Conservation (phyloP, 2,329 filamentous ascomycete species). For the Penicillium sp. region DNA sequence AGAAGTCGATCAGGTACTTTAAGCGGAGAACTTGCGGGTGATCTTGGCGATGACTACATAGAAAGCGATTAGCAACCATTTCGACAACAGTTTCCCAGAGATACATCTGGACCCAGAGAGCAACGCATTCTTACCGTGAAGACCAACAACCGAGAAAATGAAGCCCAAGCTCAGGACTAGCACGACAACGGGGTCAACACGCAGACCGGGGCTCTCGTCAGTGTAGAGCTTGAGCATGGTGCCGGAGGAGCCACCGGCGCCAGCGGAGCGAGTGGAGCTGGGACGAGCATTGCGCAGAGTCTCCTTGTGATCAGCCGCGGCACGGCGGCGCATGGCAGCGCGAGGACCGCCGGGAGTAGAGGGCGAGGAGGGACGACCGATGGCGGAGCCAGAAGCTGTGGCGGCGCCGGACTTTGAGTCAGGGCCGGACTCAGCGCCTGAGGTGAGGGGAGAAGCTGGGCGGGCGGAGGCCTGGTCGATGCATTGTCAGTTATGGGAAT, state of each 20-base stretch:
- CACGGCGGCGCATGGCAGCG: slow-evolving; percentile 90
- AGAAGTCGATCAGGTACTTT: slow-evolving; percentile 23
- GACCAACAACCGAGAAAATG: slow-evolving; percentile 95
- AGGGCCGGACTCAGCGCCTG: slow-evolving; percentile 45
- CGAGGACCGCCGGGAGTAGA: slow-evolving; percentile 89
- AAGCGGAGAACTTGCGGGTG: slow-evolving; percentile 75
- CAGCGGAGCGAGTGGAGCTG: slow-evolving; percentile 85
- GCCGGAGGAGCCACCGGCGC: slow-evolving; percentile 91
- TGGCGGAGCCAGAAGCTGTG: slow-evolving; percentile 62
- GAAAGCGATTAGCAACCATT: slow-evolving; percentile 15
- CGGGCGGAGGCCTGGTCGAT: slow-evolving; percentile 37
- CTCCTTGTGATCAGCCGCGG: slow-evolving; percentile 95
- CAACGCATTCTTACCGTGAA: slow-evolving; percentile 72
- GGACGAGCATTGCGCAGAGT: slow-evolving; percentile 91
- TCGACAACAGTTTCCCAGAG: not conserved
- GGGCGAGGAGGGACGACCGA: slow-evolving; percentile 77
- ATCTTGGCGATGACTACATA: slow-evolving; percentile 85
- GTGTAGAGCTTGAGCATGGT: slow-evolving; percentile 99
- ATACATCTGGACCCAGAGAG: not conserved
- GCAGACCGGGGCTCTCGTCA: slow-evolving; percentile 93
- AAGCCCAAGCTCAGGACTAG: slow-evolving; percentile 94
- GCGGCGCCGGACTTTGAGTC: slow-evolving; percentile 46
- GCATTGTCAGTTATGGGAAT: slow-evolving; percentile 3
- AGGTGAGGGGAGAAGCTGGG: slow-evolving; percentile 45
- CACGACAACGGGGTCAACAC: slow-evolving; percentile 97